phyloP scores from a whole-genome alignment of 495 filamentous ascomycete species.

The Cercophora samala region DNA sequence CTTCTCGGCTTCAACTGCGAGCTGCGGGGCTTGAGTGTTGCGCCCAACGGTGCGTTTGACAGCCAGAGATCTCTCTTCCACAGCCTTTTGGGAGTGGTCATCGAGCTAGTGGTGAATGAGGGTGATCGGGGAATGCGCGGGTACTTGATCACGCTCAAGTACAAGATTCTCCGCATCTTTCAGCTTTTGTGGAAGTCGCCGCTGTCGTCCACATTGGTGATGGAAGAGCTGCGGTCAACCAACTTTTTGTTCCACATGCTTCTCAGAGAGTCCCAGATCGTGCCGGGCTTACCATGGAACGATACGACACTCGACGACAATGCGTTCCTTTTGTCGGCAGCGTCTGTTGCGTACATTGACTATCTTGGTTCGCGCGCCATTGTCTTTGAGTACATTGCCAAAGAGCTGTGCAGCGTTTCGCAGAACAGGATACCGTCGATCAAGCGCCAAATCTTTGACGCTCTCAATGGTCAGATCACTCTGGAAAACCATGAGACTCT shows the following conservation, averaged over 20 bases:
- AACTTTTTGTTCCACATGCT: conserved; percentile 72
- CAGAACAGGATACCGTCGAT: conserved; percentile 67
- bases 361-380: conserved; percentile 71
- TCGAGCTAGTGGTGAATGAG: conserved; percentile 58
- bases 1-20: conserved; percentile 83
- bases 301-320: conserved; percentile 45
- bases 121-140: conserved; percentile 57
- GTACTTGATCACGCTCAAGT: conserved; percentile 72
- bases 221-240: conserved; percentile 71
- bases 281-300: conserved; percentile 66
- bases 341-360: conserved; percentile 62
- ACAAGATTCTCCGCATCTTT: conserved; percentile 72
- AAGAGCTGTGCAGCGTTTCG: conserved; percentile 75
- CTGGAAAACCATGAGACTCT: conserved; percentile 59
- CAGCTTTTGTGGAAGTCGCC: conserved; percentile 79
- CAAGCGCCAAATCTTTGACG: conserved; percentile 72
- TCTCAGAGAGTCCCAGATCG: conserved; percentile 59
- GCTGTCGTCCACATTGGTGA: conserved; percentile 67
- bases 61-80: conserved; percentile 75
- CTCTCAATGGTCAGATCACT: conserved; percentile 70
- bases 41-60: conserved; percentile 61
- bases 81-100: conserved; percentile 62
- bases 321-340: conserved; percentile 62
- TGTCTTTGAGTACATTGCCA: conserved; percentile 75
- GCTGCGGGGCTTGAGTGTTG: conserved; percentile 60